Percentiles rank a stretch among this genome's conserved stretches.
Conservation (phyloP, 768 basidiomycete genomes). For the Panus rudis region DNA sequence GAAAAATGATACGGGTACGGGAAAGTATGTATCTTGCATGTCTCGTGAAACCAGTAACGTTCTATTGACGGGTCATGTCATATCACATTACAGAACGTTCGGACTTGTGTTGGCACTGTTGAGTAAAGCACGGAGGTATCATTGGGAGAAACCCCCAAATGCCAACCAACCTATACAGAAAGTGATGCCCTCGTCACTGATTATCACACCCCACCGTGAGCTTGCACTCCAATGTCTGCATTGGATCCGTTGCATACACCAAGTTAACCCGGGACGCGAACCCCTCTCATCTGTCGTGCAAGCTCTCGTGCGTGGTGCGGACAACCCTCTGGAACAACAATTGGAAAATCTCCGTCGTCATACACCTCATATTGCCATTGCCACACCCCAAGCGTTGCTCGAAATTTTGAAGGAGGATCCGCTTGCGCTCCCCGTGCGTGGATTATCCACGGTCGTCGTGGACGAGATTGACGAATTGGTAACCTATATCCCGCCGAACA, state of each 20-base stretch:
- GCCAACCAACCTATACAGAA: too few relatives aligned
- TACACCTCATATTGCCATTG: constrained; percentile 63
- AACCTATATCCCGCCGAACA: constrained; percentile 40
- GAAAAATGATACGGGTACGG: constrained; percentile 68
- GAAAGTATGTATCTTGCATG: constrained; percentile 49
- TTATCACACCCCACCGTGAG: constrained; percentile 70
- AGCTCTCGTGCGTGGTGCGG: constrained; percentile 52
- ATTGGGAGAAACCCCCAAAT: constrained; percentile 19
- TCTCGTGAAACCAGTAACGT: background rate
- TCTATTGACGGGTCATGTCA: background rate
- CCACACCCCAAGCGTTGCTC: constrained; percentile 61
- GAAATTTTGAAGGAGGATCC: constrained; percentile 45
- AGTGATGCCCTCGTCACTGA: constrained; percentile 50
- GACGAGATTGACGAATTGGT: constrained; percentile 76
- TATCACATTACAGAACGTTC: constrained; percentile 50
- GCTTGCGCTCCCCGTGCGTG: constrained; percentile 36
- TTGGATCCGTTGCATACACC: constrained; percentile 53
- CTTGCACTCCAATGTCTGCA: constrained; percentile 59
- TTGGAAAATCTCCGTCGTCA: constrained; percentile 31
- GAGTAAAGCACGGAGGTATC: background rate
- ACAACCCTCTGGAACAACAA: constrained; percentile 32
- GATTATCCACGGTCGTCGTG: constrained; percentile 54
- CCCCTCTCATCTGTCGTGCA: constrained; percentile 44
- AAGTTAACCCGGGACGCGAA: constrained; percentile 18
- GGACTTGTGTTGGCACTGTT: constrained; percentile 61